Evolutionary conservation across 1,284 basidiomycete species (phyloP), one percentile per base, ranked within the genome.

Genomic region (Moesziomyces antarcticus): DNA sequence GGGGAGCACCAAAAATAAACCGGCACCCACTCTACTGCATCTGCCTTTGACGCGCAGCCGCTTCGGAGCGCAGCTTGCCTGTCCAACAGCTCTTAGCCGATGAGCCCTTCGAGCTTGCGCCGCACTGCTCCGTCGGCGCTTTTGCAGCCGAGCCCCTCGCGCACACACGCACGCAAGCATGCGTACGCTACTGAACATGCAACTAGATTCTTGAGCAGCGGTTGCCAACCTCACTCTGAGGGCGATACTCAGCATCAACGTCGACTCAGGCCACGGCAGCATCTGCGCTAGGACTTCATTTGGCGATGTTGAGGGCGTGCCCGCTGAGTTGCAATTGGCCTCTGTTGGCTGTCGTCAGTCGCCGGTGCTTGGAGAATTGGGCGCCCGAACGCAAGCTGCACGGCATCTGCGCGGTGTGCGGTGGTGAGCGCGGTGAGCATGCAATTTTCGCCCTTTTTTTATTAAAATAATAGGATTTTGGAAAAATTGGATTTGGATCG

Each of bases 391-490:
- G 37, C 37, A 40, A 16, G 37, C 37, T 40, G 37, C 37, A 40
- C 37, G 37, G 37, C 37, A 40, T 40, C 37, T 40, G 37, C 37
- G 37, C 37, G 37, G 37, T 40, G 37, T 40, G 37, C 37, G 37
- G 7, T 18, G 37, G 37, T 40, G 37, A 16, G 37, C 13, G 18
- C 37, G 6, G 37, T 14, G 37, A 40, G 37, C 14, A 40, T 40
- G 37, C 37, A 40, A 40, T 16, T 18, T 40, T n/a, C 5, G 3
- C 37, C 37, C 16, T 40, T 18, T 40, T 40, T 40, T n/a, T n/a
- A n/a, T n/a, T n/a, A n/a, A n/a, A n/a, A n/a, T n/a, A n/a, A n/a
- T n/a, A n/a, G 30, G 30, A 33, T 33, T 33, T 40, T 40, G 4
- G 14, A 40, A 40, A 40, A 21, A 5, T 21, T 16, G 43, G 43